These are phyloP conservation scores for Tetrapisispora nanseiensis DNA, from an alignment of 805 yeast genomes.

Conservation along the genomic window DNA sequence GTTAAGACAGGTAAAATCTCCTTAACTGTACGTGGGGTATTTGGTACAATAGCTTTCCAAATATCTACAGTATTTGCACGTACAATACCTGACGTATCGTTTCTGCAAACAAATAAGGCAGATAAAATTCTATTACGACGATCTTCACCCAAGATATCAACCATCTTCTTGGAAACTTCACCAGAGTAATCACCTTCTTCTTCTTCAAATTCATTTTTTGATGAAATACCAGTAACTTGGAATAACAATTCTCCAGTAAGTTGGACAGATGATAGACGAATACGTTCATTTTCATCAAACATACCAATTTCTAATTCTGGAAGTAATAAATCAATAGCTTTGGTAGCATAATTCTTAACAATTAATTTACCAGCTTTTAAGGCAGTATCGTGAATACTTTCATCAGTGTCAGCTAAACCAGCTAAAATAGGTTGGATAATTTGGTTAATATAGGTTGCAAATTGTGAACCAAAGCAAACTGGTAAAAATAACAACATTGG, in stretches of 20 bases:
- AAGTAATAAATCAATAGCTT: constrained; percentile 83
- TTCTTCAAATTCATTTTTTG: constrained; percentile 56
- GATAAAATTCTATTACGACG: constrained; percentile 83
- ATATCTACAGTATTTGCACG: constrained; percentile 85
- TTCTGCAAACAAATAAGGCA: constrained; percentile 84
- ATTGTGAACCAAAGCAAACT: constrained; percentile 85
- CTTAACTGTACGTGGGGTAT: constrained; percentile 89
- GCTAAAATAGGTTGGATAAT: constrained; percentile 86
- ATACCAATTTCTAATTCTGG: constrained; percentile 92
- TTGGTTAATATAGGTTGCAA: constrained; percentile 76
- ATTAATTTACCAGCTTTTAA: constrained; percentile 86
- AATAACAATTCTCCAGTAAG: constrained; percentile 89
- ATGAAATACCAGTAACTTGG: constrained; percentile 86
- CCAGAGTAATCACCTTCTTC: constrained; percentile 34
- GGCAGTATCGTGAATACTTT: constrained; percentile 78
- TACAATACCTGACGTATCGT: constrained; percentile 80
- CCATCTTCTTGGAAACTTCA: constrained; percentile 52
- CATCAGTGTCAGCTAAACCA: constrained; percentile 86
- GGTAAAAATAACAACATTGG: constrained; percentile 85
- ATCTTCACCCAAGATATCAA: constrained; percentile 74
- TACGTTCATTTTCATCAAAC: constrained; percentile 71
- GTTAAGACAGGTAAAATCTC: constrained; percentile 84
- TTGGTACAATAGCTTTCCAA: constrained; percentile 94
- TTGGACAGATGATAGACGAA: constrained; percentile 87
- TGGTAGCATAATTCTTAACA: constrained; percentile 82